Conservation (phyloP, 2,329 filamentous ascomycete genomes). For the Aciculosporium take region DNA sequence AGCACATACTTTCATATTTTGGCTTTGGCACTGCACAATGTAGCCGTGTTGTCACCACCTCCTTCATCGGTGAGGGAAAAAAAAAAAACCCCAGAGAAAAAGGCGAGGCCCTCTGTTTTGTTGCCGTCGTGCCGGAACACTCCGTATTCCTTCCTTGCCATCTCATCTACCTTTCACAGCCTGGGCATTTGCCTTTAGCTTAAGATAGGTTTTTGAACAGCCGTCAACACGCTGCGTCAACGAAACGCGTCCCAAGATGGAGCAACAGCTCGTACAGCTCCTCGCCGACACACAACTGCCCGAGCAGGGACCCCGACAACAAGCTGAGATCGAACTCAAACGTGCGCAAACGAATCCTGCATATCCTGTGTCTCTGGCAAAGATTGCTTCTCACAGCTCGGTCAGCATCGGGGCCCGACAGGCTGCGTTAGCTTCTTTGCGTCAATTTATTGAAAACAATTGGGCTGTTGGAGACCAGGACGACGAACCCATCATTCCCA, state of each 20-base stretch:
- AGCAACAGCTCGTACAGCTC: constrained; percentile 80
- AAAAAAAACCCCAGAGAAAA: not conserved
- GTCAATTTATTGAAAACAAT: constrained; percentile 68
- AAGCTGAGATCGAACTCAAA: constrained; percentile 73
- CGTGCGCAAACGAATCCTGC: constrained; percentile 52
- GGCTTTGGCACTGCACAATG: not conserved
- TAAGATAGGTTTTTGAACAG: not conserved
- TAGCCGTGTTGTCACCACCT: not conserved
- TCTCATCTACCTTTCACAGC: not conserved
- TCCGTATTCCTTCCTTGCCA: not conserved
- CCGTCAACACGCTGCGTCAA: not conserved
- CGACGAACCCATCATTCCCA: constrained; percentile 44
- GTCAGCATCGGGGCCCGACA: constrained; percentile 67
- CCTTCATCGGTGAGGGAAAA: not conserved
- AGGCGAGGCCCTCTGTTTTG: not conserved
- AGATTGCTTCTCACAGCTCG: constrained; percentile 64
- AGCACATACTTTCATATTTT: not conserved
- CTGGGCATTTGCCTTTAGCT: not conserved
- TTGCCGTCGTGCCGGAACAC: not conserved
- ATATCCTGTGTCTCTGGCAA: constrained; percentile 66
- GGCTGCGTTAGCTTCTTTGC: constrained; percentile 64
- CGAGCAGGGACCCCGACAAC: constrained; percentile 62
- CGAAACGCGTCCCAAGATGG: constrained; percentile 41
- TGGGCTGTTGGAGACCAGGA: constrained; percentile 71
- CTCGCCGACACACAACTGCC: constrained; percentile 74